phyloP scores from a whole-genome alignment of 2,329 filamentous ascomycete genomes.

The Colletotrichum tropicicola region DNA sequence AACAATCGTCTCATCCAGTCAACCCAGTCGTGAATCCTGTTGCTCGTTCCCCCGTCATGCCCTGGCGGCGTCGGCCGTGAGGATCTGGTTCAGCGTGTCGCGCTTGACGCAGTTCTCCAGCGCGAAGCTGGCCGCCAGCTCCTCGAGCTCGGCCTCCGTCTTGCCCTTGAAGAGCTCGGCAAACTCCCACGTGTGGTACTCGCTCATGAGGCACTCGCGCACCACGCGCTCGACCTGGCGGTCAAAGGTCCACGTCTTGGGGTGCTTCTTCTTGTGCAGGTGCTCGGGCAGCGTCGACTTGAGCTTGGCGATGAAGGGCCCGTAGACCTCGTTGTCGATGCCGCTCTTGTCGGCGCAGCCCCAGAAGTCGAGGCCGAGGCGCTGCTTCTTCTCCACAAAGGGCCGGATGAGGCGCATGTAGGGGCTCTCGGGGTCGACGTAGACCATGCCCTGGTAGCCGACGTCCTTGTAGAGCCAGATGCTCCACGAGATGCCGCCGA shows the following conservation, averaged over 20 bases:
- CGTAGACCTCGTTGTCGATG: constrained; percentile 47
- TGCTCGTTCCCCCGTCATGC: neutral
- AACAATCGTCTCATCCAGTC: neutral
- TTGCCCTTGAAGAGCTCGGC: constrained; percentile 63
- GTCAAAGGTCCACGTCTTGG: constrained; percentile 59
- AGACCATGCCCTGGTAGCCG: constrained; percentile 64
- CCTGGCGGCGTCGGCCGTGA: constrained; percentile 50
- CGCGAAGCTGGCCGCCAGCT: constrained; percentile 58
- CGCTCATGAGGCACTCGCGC: constrained; percentile 51
- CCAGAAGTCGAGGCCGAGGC: constrained; percentile 64
- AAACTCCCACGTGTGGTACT: constrained; percentile 62
- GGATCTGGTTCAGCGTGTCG: constrained; percentile 58
- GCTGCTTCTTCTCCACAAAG: constrained; percentile 65
- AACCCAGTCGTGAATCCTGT: neutral
- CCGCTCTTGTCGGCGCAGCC: constrained; percentile 44
- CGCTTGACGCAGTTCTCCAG: constrained; percentile 63
- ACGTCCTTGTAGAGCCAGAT: constrained; percentile 71
- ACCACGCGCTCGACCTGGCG: constrained; percentile 56
- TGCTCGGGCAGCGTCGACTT: constrained; percentile 52
- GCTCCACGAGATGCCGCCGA: constrained; percentile 58
- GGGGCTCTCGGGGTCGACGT: constrained; percentile 51
- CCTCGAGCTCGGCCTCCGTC: constrained; percentile 60
- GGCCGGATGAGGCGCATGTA: constrained; percentile 61
- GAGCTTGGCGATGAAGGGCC: constrained; percentile 49
- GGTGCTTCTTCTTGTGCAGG: constrained; percentile 54